Evolutionary conservation across 2,329 filamentous ascomycete genomes (phyloP).

Genomic region (Trematosphaeria pertusa): DNA sequence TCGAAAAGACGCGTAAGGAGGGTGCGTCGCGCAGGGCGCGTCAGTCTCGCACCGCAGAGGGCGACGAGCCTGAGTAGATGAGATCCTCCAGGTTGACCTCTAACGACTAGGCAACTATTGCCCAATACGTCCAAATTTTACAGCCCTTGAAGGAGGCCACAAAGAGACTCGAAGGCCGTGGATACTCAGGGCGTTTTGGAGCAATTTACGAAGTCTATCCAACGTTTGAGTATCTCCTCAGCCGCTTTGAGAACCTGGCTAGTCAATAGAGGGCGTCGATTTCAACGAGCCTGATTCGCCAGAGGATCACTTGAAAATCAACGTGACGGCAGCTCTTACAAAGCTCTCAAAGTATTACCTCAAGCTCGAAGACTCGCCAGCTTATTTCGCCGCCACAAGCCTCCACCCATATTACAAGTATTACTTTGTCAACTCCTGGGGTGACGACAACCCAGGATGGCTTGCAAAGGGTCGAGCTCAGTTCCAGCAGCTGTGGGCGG

Average conservation of each 20-base stretch:
- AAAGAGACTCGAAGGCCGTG: no score
- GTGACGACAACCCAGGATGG: neutral
- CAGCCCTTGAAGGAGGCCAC: conserved; percentile 6
- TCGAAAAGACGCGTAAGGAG: no score
- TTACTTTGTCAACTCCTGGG: conserved; percentile 1
- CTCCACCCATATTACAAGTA: conserved; percentile 4
- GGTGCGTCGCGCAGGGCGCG: no score
- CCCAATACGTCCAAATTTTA: conserved; percentile 4
- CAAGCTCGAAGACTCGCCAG: conserved; percentile 1
- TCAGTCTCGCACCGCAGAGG: no score
- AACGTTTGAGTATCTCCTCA: conserved; percentile 4
- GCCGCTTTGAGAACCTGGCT: neutral
- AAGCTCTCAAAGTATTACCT: conserved; percentile 4
- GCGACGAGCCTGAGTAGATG: no score
- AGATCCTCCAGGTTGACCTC: no score
- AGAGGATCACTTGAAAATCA: conserved; percentile 7
- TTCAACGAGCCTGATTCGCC: conserved; percentile 3
- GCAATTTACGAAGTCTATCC: conserved; percentile 4
- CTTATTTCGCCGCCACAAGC: neutral
- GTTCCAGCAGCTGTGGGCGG: neutral
- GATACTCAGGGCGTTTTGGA: conserved; percentile 1
- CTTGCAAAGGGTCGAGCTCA: neutral
- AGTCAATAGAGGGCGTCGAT: neutral
- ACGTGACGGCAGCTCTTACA: neutral
- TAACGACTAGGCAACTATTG: neutral